phyloP scores from a whole-genome alignment of 1,139 yeast genomes.

The Yamadazyma triangularis region DNA sequence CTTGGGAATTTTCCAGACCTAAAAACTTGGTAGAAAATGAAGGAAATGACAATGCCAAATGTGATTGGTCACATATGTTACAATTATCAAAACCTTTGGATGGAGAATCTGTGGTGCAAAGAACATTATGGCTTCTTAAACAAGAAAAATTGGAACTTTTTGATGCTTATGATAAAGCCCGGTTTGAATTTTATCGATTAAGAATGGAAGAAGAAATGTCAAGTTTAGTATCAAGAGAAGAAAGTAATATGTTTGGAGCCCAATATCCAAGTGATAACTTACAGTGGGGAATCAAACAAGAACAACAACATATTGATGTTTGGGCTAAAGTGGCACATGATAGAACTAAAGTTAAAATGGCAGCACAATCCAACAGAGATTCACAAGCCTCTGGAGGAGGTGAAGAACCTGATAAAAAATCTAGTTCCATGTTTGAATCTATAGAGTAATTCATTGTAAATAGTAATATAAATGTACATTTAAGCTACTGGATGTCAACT shows the following conservation, averaged over 20 bases:
- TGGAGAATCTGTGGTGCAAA: conserved; percentile 92
- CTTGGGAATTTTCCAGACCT: conserved; percentile 98
- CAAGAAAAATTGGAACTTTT: conserved; percentile 24
- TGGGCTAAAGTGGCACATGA: conserved; percentile 74
- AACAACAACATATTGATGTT: conserved; percentile 62
- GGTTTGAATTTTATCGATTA: conserved; percentile 81
- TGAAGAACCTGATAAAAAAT: conserved; percentile 15
- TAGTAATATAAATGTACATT: conserved; percentile 1
- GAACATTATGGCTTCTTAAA: conserved; percentile 69
- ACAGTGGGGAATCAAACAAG: conserved; percentile 65
- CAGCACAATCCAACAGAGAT: conserved; percentile 32
- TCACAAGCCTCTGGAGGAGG: conserved; percentile 22
- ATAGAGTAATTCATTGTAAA: neutral
- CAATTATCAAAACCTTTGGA: conserved; percentile 74
- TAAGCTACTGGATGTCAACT: too few relatives aligned
- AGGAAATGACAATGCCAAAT: conserved; percentile 47
- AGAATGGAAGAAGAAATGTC: conserved; percentile 83
- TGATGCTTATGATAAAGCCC: conserved; percentile 79
- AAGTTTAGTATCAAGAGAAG: conserved; percentile 74
- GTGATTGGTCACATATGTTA: conserved; percentile 75
- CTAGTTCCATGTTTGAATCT: conserved; percentile 28
- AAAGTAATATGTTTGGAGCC: conserved; percentile 81
- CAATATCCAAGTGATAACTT: conserved; percentile 58
- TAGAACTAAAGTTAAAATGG: conserved; percentile 46
- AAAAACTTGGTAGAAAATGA: conserved; percentile 74